phyloP scores from a whole-genome alignment of 1,284 basidiomycete species.

The Lentinula novae-zelandiae region DNA sequence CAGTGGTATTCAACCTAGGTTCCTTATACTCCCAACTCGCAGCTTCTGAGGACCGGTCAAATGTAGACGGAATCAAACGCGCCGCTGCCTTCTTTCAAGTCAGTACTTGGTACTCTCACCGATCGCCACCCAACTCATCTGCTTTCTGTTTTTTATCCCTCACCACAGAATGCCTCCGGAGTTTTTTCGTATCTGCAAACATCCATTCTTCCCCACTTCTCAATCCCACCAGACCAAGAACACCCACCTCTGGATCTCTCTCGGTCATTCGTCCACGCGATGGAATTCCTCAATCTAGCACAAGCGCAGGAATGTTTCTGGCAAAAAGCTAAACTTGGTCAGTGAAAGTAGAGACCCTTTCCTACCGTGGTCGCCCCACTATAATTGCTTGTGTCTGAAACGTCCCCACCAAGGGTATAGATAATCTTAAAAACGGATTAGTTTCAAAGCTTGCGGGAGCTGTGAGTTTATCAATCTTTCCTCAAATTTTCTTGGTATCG shows the following conservation, averaged over 20 bases:
- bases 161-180: slow-evolving; percentile 72
- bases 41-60: slow-evolving; percentile 62
- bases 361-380: neutral
- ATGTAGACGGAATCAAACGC: slow-evolving; percentile 73
- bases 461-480: slow-evolving; percentile 29
- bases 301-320: slow-evolving; percentile 98
- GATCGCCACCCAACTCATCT: slow-evolving; percentile 4
- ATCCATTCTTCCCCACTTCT: slow-evolving; percentile 54
- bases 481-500: neutral
- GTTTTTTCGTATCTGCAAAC: slow-evolving; percentile 63
- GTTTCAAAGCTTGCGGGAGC: slow-evolving; percentile 84
- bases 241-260: slow-evolving; percentile 64
- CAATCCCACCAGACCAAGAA: slow-evolving; percentile 48
- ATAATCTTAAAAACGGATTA: slow-evolving; percentile 78
- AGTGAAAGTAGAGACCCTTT: slow-evolving; percentile 12
- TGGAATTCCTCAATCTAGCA: slow-evolving; percentile 83
- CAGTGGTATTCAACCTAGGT: slow-evolving; percentile 81
- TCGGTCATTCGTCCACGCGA: slow-evolving; percentile 53
- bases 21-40: slow-evolving; percentile 78
- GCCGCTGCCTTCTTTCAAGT: slow-evolving; percentile 75
- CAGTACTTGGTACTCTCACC: slow-evolving; percentile 17
- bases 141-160: slow-evolving; percentile 11
- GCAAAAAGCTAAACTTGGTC: slow-evolving; percentile 89
- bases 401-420: slow-evolving; percentile 32
- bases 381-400: neutral